A percentile compares a stretch with the other conserved stretches of the same genome.
Evolutionary conservation across 2,329 filamentous ascomycete genomes (phyloP).

Genomic region (Stenocarpella maydis): DNA sequence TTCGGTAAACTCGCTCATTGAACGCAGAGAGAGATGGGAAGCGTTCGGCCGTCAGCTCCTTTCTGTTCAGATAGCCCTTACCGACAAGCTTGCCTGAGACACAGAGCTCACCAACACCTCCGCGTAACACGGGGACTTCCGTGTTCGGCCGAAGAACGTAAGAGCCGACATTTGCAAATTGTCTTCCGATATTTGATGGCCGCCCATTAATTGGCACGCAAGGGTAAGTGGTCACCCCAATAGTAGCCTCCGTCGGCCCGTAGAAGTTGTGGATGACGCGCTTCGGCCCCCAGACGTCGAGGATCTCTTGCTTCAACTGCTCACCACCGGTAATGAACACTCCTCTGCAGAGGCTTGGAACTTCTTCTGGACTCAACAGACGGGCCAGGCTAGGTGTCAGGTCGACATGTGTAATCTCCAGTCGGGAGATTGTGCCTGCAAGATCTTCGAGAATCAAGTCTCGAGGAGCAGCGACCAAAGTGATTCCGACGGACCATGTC

Average conservation of each 20-base stretch:
- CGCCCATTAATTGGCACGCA: constrained; percentile 80
- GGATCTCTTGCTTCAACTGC: constrained; percentile 85
- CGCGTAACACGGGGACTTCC: constrained; percentile 75
- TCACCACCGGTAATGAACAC: constrained; percentile 96
- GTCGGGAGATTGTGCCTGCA: constrained; percentile 71
- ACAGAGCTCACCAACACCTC: constrained; percentile 87
- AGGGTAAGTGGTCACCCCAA: constrained; percentile 90
- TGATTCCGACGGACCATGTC: constrained; percentile 92
- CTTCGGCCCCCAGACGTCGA: constrained; percentile 83
- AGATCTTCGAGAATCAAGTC: constrained; percentile 89
- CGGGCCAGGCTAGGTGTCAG: constrained; percentile 87
- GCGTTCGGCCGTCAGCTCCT: constrained; percentile 77
- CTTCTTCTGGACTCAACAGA: constrained; percentile 79
- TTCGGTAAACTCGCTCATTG: constrained; percentile 78
- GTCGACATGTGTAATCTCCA: constrained; percentile 89
- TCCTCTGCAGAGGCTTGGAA: constrained; percentile 79
- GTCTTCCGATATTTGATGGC: constrained; percentile 85
- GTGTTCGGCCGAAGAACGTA: constrained; percentile 78
- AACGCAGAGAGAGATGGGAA: constrained; percentile 72
- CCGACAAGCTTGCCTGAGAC: constrained; percentile 88
- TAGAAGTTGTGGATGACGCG: constrained; percentile 91
- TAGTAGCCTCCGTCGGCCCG: constrained; percentile 91
- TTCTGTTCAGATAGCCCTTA: constrained; percentile 84
- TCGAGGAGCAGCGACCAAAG: constrained; percentile 80
- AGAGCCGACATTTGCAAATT: constrained; percentile 87